A percentile compares a stretch with the other conserved stretches of the same genome.
Conservation (phyloP, 1,284 basidiomycete genomes). For the Trametes pubescens region DNA sequence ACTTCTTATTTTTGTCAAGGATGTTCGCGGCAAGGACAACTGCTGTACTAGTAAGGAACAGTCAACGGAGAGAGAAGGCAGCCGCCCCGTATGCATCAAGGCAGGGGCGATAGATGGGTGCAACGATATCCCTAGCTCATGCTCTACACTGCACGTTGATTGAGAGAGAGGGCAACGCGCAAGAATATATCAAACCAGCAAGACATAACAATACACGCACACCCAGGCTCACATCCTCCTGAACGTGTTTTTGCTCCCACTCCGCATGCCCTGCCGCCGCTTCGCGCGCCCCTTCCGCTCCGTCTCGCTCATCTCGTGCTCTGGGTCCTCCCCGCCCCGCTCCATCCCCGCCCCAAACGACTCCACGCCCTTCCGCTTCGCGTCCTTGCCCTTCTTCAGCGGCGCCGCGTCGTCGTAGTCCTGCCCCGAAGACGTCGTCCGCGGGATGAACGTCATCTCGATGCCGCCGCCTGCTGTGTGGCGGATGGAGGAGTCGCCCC, state of each 20-base stretch:
- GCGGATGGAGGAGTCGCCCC: constrained; percentile 22
- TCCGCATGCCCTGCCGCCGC: constrained; percentile 76
- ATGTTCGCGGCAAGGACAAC: too few species aligned
- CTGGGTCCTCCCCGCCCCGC: constrained; percentile 66
- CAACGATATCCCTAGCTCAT: not conserved
- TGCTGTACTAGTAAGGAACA: too few species aligned
- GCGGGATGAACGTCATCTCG: constrained; percentile 74
- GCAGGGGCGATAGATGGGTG: too few species aligned
- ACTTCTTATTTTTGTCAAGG: too few species aligned
- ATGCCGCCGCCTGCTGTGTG: constrained; percentile 58
- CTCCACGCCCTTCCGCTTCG: constrained; percentile 71
- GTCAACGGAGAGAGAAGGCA: too few species aligned
- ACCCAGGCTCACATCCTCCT: constrained; percentile 46
- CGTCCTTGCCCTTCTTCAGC: constrained; percentile 44
- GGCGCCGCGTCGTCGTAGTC: constrained; percentile 47
- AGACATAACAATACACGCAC: constrained; percentile 7
- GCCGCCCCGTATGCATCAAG: too few species aligned
- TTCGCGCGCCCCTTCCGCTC: constrained; percentile 76
- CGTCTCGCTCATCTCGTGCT: constrained; percentile 58
- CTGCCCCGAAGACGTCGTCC: constrained; percentile 42
- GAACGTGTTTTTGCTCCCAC: constrained; percentile 89
- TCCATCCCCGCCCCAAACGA: constrained; percentile 88
- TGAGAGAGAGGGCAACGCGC: not conserved
- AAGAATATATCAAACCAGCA: not conserved
- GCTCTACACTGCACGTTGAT: not conserved